Evolutionary conservation across 169 alveolate genomes (phyloP).

Genomic region (Eimeria sp.): DNA sequence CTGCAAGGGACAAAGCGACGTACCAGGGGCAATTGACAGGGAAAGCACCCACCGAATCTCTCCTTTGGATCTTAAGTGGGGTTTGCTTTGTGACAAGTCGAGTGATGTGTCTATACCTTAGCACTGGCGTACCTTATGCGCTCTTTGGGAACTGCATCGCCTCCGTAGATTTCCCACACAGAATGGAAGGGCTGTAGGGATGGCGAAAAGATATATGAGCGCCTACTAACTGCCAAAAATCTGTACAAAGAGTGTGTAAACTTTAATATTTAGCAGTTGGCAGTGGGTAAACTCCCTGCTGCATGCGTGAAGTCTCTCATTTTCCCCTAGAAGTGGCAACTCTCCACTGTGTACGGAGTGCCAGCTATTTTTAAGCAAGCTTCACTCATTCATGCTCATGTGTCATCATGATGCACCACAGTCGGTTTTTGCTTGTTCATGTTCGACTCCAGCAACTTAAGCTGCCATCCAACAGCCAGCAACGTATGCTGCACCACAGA

Average conservation of each 20-base stretch:
- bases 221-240: background rate
- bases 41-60: background rate
- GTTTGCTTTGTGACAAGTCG: background rate
- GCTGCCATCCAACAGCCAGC: background rate
- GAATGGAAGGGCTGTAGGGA: background rate
- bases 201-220: background rate
- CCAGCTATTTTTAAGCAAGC: background rate
- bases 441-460: background rate
- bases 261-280: no score
- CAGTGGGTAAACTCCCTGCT: no score
- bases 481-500: background rate
- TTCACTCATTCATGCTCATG: background rate
- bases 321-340: background rate
- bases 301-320: no score
- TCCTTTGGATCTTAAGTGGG: background rate
- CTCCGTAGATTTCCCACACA: background rate
- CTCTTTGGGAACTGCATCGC: background rate
- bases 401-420: background rate
- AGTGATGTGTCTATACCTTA: background rate
- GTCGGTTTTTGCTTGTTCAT: background rate
- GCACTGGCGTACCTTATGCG: background rate
- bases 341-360: background rate
- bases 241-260: no score
- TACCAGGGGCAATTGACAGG: background rate
- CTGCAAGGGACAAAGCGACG: background rate